phyloP scores from a whole-genome alignment of 306 rosid species.

The Pyrus betulifolia region DNA sequence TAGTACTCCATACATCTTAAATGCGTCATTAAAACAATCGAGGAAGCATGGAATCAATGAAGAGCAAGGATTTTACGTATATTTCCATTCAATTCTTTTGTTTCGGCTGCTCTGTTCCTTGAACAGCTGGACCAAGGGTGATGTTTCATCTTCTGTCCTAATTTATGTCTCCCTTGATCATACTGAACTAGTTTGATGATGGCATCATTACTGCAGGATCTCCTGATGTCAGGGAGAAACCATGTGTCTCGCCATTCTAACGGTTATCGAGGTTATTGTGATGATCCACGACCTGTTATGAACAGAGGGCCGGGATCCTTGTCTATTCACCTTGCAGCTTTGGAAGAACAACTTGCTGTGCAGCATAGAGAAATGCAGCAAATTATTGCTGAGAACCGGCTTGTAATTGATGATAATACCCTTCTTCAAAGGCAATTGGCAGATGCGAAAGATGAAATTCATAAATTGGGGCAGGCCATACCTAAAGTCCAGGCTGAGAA shows the following conservation, averaged over 20 bases:
- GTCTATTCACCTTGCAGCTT: constrained; percentile 31
- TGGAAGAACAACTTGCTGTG: constrained; percentile 42
- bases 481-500: constrained; percentile 29
- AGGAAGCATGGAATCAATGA: neutral
- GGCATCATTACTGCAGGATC: constrained; percentile 26
- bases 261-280: constrained; percentile 26
- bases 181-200: neutral
- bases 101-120: neutral
- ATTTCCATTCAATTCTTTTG: neutral
- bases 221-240: constrained; percentile 35
- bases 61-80: neutral
- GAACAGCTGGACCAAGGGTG: neutral
- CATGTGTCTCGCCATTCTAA: constrained; percentile 26
- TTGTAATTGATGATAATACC: constrained; percentile 37
- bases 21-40: neutral
- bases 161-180: neutral
- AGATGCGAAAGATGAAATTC: constrained; percentile 42
- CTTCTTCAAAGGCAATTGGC: constrained; percentile 36
- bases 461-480: constrained; percentile 28
- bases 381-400: constrained; percentile 30
- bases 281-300: constrained; percentile 24
- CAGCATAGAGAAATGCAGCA: constrained; percentile 37
- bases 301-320: constrained; percentile 16
- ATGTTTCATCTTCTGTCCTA: neutral
- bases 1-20: neutral